Base-by-base conservation (phyloP, 2,329 filamentous ascomycete genomes). In the Talaromyces sp. region DNA sequence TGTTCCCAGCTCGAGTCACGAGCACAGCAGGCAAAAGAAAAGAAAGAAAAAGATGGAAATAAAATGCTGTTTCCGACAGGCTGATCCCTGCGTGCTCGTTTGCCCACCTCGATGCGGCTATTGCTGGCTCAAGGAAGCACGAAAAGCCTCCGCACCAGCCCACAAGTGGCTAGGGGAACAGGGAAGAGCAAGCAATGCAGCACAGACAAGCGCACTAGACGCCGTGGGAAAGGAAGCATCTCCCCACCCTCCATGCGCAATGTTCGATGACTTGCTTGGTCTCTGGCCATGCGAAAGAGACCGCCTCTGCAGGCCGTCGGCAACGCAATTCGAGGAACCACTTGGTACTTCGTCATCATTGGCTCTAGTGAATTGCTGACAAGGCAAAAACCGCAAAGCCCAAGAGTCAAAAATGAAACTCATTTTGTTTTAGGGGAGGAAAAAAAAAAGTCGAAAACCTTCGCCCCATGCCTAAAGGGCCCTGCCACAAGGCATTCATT, bases 131-230 rank as follows among this genome's bases (percentile, higher is more conserved):
- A 37, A 30, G 44, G 20, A 49, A n/a, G 41, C 11, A 45, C 11
- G 39, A 52, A 49, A 55, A 47, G 35, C 42, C 44, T 51, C 58
- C 42, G 47, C 44, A 49, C 50, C 49, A 49, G 49, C 49, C 51
- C 37, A 53, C 52, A 53, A 61, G 30, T 50, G 56, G 47, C 54
- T 49, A 47, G 35, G 49, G 45, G 27, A 51, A 20, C 50, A 42
- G 51, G 48, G 47, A 51, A 51, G 13, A 39, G 30, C 57, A 41
- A 51, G 37, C 17, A 54, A 37, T 49, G 37, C 39, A 63, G 58
- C 58, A 63, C 49, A 22, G 36, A 61, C 65, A 71, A 70, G 66
- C 67, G 67, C 68, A 65, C 58, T 68, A 70, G 58, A 68, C 68
- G 68, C 68, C 60, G 48, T 52, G 36, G 42, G 49, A 60, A 54